Evolutionary conservation across 2,329 filamentous ascomycete genomes (phyloP), one percentile per base, ranked within the genome.

Genomic region (Trichoderma simmonsii): DNA sequence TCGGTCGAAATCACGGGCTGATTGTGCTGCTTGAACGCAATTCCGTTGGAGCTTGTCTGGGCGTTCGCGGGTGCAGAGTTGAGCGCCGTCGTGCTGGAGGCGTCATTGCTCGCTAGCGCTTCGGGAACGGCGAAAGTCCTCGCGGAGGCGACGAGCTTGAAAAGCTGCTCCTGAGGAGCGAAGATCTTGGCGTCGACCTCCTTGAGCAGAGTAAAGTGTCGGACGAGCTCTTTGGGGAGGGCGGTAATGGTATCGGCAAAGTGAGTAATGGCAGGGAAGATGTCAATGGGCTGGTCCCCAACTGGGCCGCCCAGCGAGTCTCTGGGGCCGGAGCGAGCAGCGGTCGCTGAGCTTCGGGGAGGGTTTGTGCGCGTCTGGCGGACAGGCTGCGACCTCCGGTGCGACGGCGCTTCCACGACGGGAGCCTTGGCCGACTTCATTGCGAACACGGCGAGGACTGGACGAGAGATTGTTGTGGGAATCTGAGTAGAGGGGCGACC

Each of bases 101-200:
- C 81, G 76, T 87, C 85, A 73, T 85, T 84, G 74, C 79, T 77
- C 70, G 81, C 80, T 75, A 82, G 85, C 73, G 82, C 78, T 73
- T 86, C 85, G 70, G 86, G 84, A 34, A 83, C 80, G 73, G 84
- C 85, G 36, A 85, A 82, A 75, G 85, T 85, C 74, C 88, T 82
- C 73, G 92, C 89, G 68, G 87, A 87, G 73, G 91, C 86, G 77
- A 97, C 89, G 73, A 97, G 87, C 78, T 92, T 88, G 78, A 92
- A 91, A 72, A 99, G 87, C 78, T 91, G 88, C 77, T 96, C 92
- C 80, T 97, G 94, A 7, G 96, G 92, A 30, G 90, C 91, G 82
- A 95, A 96, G 75, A 97, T 93, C 84, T 99, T 99, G 74, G 95
- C 95, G 84, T 99, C 96, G 62, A 98, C 96, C 83, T 99, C 96